These are phyloP conservation scores for Globisporangium cylindrosporum DNA, from an alignment of 352 stramenopile species.

Conservation along the genomic window DNA sequence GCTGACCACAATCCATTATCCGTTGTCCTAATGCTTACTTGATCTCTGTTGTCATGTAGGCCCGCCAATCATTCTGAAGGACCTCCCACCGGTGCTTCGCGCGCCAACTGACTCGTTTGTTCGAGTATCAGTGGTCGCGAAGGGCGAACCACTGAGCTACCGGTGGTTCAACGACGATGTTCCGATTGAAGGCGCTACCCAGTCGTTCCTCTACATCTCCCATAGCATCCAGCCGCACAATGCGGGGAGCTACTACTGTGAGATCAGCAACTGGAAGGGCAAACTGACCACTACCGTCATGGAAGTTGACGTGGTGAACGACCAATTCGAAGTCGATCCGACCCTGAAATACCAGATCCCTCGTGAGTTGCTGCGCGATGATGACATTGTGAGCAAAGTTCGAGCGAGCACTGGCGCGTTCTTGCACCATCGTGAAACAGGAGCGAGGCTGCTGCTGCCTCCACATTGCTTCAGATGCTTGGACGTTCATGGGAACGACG, in stretches of 20 bases:
- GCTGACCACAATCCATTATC: neutral
- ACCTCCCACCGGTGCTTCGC: conserved; percentile 33
- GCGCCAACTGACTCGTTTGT: conserved; percentile 52
- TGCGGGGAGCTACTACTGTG: conserved; percentile 53
- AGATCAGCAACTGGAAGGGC: conserved; percentile 58
- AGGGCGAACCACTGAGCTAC: conserved; percentile 66
- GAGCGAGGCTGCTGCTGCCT: conserved; percentile 43
- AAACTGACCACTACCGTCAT: conserved; percentile 26
- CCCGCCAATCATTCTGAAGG: conserved; percentile 38
- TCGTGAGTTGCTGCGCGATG: conserved; percentile 5
- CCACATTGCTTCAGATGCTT: conserved; percentile 48
- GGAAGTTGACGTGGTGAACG: conserved; percentile 45
- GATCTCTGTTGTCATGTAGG: conserved; percentile 14
- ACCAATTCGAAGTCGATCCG: conserved; percentile 36
- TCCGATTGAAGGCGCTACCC: conserved; percentile 35
- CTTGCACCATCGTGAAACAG: conserved; percentile 23
- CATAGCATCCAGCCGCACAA: conserved; percentile 56
- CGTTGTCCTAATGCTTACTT: neutral
- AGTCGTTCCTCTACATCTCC: conserved; percentile 47
- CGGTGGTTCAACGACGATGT: conserved; percentile 53
- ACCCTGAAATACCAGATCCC: conserved; percentile 41
- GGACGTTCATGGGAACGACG: conserved; percentile 34
- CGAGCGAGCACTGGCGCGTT: conserved; percentile 35
- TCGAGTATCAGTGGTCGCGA: conserved; percentile 41
- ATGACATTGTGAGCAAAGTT: conserved; percentile 33